Percentiles rank a stretch among this genome's conserved stretches.
Evolutionary conservation across 768 basidiomycete genomes (phyloP).

Genomic region (Infundibulicybe gibba): DNA sequence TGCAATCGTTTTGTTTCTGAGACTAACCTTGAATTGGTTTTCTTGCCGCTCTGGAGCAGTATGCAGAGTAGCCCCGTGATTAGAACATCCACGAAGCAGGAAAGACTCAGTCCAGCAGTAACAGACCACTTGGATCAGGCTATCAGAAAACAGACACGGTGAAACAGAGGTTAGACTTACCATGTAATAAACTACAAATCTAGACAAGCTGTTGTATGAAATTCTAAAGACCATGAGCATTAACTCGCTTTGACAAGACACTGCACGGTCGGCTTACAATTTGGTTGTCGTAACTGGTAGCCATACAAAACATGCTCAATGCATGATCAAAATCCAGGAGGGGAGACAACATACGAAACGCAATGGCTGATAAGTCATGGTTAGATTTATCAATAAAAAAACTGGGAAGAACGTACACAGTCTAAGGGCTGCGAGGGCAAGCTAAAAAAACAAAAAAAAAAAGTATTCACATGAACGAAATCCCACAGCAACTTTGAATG

Average conservation of each 20-base stretch:
- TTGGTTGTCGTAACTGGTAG: no score
- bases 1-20: no score
- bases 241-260: no score
- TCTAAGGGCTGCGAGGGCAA: constrained; percentile 23
- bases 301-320: no score
- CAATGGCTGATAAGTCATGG: no score
- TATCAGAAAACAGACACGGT: background rate
- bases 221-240: no score
- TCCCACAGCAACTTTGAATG: no score
- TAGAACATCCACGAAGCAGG: constrained; percentile 44
- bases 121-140: constrained; percentile 38
- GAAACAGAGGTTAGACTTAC: background rate
- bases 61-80: constrained; percentile 43
- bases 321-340: no score
- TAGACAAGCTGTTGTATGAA: no score
- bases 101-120: constrained; percentile 47
- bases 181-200: constrained; percentile 8
- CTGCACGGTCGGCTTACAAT: no score
- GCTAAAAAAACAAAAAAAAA: constrained; percentile 9
- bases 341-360: no score
- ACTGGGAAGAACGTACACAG: constrained; percentile 16
- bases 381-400: background rate
- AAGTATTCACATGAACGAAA: background rate
- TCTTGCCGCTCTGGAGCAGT: constrained; percentile 36
- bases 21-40: constrained; percentile 31